Conservation (phyloP, 148 eudicot genomes). For the Chenopodium quinoa region DNA sequence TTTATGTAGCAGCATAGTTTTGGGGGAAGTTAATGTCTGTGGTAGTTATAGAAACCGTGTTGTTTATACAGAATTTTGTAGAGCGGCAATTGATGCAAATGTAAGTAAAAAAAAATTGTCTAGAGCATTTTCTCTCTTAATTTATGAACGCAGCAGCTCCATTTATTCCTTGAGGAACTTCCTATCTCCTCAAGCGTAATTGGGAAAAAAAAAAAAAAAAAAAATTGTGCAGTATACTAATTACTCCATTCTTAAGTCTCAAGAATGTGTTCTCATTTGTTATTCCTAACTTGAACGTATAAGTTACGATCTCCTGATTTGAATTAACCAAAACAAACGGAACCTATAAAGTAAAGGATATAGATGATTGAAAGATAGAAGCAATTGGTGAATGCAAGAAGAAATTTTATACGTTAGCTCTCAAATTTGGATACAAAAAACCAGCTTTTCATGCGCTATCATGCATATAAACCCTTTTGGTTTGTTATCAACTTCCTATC, state of each 20-base stretch:
- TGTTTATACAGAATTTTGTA: constrained; percentile 19
- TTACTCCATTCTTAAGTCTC: too few relatives aligned
- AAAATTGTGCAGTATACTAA: not conserved
- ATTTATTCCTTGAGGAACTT: not conserved
- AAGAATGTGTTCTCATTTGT: too few relatives aligned
- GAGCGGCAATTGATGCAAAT: constrained; percentile 10
- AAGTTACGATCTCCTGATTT: too few relatives aligned
- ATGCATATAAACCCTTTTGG: constrained; percentile 17
- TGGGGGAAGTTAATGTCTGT: not conserved
- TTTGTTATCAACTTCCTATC: constrained; percentile 20
- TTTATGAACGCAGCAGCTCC: not conserved
- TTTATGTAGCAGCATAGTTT: not conserved
- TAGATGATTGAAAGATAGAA: too few relatives aligned
- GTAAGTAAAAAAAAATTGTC: not conserved
- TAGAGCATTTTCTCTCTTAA: not conserved
- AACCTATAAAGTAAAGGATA: too few relatives aligned
- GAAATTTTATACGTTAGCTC: constrained; percentile 4
- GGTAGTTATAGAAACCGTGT: constrained; percentile 4
- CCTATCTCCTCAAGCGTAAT: not conserved
- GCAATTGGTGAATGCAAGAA: not conserved
- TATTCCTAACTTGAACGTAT: too few relatives aligned
- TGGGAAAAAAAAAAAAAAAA: not conserved
- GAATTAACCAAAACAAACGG: too few relatives aligned
- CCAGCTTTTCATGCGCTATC: constrained; percentile 21
- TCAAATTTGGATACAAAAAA: constrained; percentile 14